Base-by-base conservation (phyloP, 2,329 filamentous ascomycete genomes). In the Colletotrichum sublineola region DNA sequence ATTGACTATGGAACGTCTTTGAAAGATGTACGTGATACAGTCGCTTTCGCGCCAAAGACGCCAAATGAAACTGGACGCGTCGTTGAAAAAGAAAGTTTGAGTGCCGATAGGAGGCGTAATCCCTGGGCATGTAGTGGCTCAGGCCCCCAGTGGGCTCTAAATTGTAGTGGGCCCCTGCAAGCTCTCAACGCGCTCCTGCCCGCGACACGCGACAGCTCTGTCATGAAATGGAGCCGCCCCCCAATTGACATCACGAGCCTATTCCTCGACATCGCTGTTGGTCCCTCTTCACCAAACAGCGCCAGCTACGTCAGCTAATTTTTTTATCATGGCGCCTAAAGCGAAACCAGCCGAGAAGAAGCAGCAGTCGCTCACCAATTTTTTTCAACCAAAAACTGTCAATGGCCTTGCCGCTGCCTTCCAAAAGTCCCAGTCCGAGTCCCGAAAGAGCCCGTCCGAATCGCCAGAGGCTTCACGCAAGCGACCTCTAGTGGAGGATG, bases 301-400 rank as follows among this genome's bases (percentile, higher is more conserved):
- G 42, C 40, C 67, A 55, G 53, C 44, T 24, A 18, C 38, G 14
- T 31, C 18, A 63, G n/a, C 15, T 14, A 12, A 29, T 24, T 15
- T 12, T 12, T 64, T 24, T 29, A n/a, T 15, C 15, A 73, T 73
- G 71, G 68, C 68, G 52, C 71, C 71, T 1, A 72, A 73, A 8
- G 58, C 68, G 4, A 85, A 85, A 63, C 75, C 83, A 0, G 76
- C 82, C 38, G 83, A 80, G 67, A 93, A 92, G 81, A 93, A 92
- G 77, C 94, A 98, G 79, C 89, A 92, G 75, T 94, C 94, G 0
- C 92, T 98, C 73, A 96, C 94, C 3, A 95, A 91, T 79, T 97
- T 97, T 83, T 97, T 97, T 80, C 89, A 90, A 0, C 90, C 90
- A 18, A 91, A 88, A 74, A 83, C 88, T 15, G 80, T 83, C 78